These are phyloP conservation scores for Cutaneotrichosporon curvatum DNA, from an alignment of 1,284 basidiomycete species.

Conservation along the genomic window DNA sequence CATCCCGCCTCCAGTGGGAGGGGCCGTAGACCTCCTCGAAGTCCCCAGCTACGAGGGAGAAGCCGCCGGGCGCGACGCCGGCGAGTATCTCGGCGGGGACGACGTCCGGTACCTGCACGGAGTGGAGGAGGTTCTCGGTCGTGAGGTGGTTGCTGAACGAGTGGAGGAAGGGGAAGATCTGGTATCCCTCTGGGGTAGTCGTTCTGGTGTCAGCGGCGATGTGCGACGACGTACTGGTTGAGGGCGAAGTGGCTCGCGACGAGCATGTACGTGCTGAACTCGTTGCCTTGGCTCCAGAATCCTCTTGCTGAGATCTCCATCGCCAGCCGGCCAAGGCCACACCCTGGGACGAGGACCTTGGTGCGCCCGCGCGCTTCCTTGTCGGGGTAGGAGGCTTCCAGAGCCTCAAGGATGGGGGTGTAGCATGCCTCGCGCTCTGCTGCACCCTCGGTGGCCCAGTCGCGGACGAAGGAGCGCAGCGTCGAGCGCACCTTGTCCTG, in stretches of 20 bases:
- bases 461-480: conserved; percentile 80
- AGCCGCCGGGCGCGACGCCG: conserved; percentile 48
- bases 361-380: conserved; percentile 22
- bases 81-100: conserved; percentile 63
- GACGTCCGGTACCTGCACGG: conserved; percentile 73
- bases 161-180: conserved; percentile 80
- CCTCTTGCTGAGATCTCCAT: conserved; percentile 77
- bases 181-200: conserved; percentile 58
- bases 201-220: conserved; percentile 52
- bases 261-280: conserved; percentile 90
- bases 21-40: conserved; percentile 83
- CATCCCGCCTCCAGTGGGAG: conserved; percentile 35
- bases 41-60: conserved; percentile 84
- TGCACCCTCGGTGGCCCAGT: conserved; percentile 77
- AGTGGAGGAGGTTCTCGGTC: conserved; percentile 57
- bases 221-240: conserved; percentile 54
- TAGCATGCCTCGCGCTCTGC: conserved; percentile 71
- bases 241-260: conserved; percentile 74
- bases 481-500: conserved; percentile 75
- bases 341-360: conserved; percentile 77
- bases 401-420: conserved; percentile 65
- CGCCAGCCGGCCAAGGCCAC: conserved; percentile 74
- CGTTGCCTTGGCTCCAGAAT: conserved; percentile 81
- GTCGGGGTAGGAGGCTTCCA: conserved; percentile 59
- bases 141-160: conserved; percentile 72